Evolutionary conservation across 176 grass and related monocot species (phyloP).

Genomic region (Puccinellia tenuiflora): DNA sequence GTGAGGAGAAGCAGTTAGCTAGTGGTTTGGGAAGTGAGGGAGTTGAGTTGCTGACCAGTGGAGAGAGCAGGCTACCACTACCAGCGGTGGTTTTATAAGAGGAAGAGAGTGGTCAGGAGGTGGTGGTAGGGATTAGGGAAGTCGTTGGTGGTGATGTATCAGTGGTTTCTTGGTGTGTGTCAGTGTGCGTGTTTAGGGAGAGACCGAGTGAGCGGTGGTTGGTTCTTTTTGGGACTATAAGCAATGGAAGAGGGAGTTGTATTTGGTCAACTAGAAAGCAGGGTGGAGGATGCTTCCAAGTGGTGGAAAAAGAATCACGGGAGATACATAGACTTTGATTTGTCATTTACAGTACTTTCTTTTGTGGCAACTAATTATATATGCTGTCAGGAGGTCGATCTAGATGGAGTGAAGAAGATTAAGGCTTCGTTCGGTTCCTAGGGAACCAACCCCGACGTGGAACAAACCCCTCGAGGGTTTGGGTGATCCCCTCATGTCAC

Average conservation of each 20-base stretch:
- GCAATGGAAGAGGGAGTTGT: neutral
- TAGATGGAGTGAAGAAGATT: neutral
- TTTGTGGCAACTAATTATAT: too few relatives aligned
- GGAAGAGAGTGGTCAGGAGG: neutral
- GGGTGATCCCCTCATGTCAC: too few relatives aligned
- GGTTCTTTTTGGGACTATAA: slow-evolving; percentile 22
- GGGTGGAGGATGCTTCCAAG: slow-evolving; percentile 15
- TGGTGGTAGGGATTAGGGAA: slow-evolving; percentile 20
- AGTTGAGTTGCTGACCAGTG: neutral
- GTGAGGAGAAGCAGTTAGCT: neutral
- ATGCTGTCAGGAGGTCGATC: too few relatives aligned
- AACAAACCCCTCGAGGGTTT: too few relatives aligned
- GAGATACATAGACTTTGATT: neutral
- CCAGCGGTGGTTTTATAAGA: slow-evolving; percentile 28
- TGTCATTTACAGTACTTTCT: neutral
- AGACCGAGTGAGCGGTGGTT: neutral
- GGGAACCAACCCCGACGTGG: too few relatives aligned
- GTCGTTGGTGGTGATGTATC: neutral
- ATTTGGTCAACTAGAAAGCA: slow-evolving; percentile 15
- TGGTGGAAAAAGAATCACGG: neutral
- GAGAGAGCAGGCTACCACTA: neutral
- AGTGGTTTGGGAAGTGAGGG: neutral
- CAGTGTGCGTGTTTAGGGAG: neutral
- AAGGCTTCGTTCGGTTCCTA: too few relatives aligned
- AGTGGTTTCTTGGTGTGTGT: neutral